These are phyloP conservation scores for Wickerhamiella pararugosa DNA, from an alignment of 1,139 yeast genomes.

Conservation along the genomic window DNA sequence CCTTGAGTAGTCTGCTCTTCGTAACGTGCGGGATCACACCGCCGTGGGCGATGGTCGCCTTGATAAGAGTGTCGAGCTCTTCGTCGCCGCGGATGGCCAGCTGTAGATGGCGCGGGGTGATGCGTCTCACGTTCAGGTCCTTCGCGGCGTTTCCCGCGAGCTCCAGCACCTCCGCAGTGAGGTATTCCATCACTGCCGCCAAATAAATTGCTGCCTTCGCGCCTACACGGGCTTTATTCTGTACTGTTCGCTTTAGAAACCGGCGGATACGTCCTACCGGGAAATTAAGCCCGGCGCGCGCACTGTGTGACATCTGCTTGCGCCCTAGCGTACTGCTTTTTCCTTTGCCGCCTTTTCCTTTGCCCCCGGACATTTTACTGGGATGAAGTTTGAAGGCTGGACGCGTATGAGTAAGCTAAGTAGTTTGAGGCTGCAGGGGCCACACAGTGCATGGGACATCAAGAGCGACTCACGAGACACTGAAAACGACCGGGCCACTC, in stretches of 20 bases:
- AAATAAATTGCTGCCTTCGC: slow-evolving; percentile 94
- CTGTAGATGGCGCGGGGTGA: slow-evolving; percentile 96
- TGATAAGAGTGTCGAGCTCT: slow-evolving; percentile 86
- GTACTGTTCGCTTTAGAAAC: slow-evolving; percentile 81
- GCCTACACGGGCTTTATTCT: slow-evolving; percentile 88
- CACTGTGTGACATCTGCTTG: slow-evolving; percentile 70
- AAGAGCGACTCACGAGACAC: too few species aligned
- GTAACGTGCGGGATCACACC: slow-evolving; percentile 98
- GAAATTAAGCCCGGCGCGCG: slow-evolving; percentile 94
- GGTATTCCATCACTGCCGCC: slow-evolving; percentile 91
- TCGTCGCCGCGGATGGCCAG: slow-evolving; percentile 98
- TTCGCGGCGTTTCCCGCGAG: slow-evolving; percentile 99
- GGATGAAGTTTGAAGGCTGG: background rate
- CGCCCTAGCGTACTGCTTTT: slow-evolving; percentile 45
- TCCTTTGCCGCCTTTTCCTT: slow-evolving; percentile 84
- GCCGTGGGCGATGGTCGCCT: slow-evolving; percentile 97
- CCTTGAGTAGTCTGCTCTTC: slow-evolving; percentile 84
- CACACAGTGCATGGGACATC: too few species aligned
- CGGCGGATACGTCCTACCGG: slow-evolving; percentile 98
- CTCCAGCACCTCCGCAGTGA: slow-evolving; percentile 94
- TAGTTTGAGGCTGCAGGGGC: too few species aligned
- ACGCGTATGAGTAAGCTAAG: too few species aligned
- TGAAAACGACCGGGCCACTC: too few species aligned
- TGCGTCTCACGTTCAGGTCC: slow-evolving; percentile 95
- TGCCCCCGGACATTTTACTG: slow-evolving; percentile 61